A percentile compares a stretch with the other conserved stretches of the same genome.
These are phyloP conservation scores for Auricularia sp. DNA, from an alignment of 768 basidiomycete genomes.

Conservation along the genomic window DNA sequence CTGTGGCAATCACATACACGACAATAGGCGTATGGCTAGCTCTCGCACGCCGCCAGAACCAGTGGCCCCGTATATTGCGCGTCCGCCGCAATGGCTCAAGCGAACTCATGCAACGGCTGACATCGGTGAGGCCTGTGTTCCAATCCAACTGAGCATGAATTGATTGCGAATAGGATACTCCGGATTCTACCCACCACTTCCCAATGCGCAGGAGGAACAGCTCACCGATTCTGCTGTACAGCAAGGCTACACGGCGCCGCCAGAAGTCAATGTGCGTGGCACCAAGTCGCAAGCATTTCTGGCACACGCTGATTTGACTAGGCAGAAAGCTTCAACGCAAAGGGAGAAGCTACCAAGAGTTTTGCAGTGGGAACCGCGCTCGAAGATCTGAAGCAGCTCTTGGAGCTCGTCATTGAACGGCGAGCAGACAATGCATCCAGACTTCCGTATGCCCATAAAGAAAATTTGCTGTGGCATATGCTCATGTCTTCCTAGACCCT, in stretches of 20 bases:
- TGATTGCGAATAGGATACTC: conserved; percentile 44
- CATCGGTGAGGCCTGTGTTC: conserved; percentile 37
- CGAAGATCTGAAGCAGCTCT: no score
- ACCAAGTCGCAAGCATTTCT: no score
- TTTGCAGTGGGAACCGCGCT: no score
- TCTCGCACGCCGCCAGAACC: neutral
- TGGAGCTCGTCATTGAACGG: no score
- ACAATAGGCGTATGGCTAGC: neutral
- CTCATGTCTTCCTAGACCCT: no score
- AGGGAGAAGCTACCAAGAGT: no score
- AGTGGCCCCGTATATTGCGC: neutral
- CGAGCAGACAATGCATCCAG: no score
- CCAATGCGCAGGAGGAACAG: conserved; percentile 65
- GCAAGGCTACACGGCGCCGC: conserved; percentile 47
- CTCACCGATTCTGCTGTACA: conserved; percentile 56
- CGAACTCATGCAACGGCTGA: conserved; percentile 57
- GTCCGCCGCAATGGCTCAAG: conserved; percentile 66
- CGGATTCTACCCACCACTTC: conserved; percentile 67
- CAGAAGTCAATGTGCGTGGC: conserved; percentile 48
- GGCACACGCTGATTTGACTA: no score
- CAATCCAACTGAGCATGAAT: neutral
- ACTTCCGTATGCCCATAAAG: no score
- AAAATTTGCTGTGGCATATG: no score
- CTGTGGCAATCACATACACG: no score
- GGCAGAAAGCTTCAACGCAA: no score